Evolutionary conservation across 2,329 filamentous ascomycete species (phyloP), one percentile per base, ranked within the genome.

Genomic region (Claviceps sp.): DNA sequence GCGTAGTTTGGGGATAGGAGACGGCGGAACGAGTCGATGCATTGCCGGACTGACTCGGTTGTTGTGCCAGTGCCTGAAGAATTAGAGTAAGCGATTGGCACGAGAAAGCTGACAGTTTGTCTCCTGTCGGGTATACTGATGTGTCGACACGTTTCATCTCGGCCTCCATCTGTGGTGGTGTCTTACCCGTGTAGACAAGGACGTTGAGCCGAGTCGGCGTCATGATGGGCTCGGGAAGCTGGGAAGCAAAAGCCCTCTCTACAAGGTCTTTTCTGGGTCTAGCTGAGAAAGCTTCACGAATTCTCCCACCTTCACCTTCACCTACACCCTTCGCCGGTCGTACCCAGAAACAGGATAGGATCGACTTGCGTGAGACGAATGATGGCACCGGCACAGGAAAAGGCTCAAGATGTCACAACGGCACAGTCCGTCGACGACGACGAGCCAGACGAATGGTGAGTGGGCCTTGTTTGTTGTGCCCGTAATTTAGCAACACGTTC

Each of bases 361-460:
- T 8, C 8, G 11, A 45, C 14, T 26, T 14, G 20, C 3, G 14
- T 11, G 16, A 45, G 9, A 17, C 11, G n/a, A 17, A 17, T 49
- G 38, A 61, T 62, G 79, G 77, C 82, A 13, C 79, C 80, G 56
- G 20, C 44, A 6, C 26, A 36, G 44, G 71, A 78, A 53, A 74
- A 78, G 54, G 76, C 58, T 50, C 59, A 70, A 42, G 60, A 65
- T 46, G 62, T 64, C 49, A 61, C 67, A 40, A 73, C 64, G 55
- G 63, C 65, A 34, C 58, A 66, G 17, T 63, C 49, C 63, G 55
- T 58, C 37, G 62, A 73, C 29, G 74, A 79, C 45, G 89, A 96
- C 68, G 91, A 96, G 68, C 87, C 87, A 4, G 93, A 97, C 75
- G 91, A 95, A 54, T 97, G 91, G 93, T 97, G 73, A 68, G 79